Evolutionary conservation across 495 filamentous ascomycete genomes (phyloP).

Genomic region (Clavariopsis aquatica): DNA sequence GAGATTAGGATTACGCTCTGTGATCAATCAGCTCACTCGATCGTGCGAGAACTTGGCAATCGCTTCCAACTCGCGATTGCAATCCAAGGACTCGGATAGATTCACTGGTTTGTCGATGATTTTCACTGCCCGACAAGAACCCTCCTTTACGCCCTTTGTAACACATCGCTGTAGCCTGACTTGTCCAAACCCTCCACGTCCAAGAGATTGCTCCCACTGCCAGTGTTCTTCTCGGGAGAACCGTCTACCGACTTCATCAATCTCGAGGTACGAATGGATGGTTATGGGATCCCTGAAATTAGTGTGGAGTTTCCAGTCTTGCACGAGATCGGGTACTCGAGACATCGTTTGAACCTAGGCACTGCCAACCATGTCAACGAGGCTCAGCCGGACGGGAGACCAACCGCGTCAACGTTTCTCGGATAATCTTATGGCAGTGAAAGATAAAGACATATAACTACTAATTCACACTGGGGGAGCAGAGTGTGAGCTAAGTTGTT

Average conservation of each 20-base stretch:
- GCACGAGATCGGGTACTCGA: constrained; percentile 35
- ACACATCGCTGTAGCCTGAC: constrained; percentile 30
- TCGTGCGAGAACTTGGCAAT: constrained; percentile 39
- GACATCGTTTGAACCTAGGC: not conserved
- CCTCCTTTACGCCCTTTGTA: not conserved
- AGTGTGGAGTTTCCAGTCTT: constrained; percentile 40
- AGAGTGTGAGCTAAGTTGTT: no score
- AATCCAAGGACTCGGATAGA: constrained; percentile 19
- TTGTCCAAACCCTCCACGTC: constrained; percentile 21
- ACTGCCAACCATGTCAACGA: not conserved
- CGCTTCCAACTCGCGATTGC: constrained; percentile 30
- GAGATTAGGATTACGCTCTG: not conserved
- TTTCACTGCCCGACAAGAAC: constrained; percentile 28
- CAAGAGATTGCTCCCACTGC: constrained; percentile 18
- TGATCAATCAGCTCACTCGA: constrained; percentile 5
- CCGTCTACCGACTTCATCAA: constrained; percentile 6
- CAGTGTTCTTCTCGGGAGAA: constrained; percentile 23
- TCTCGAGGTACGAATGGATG: constrained; percentile 34
- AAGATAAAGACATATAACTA: no score
- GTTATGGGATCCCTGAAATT: constrained; percentile 33
- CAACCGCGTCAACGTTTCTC: not conserved
- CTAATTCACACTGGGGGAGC: no score
- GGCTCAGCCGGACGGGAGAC: no score
- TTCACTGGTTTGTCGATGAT: constrained; percentile 15
- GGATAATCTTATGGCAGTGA: no score